These are phyloP conservation scores for Chlorophyllum brunneum DNA, from an alignment of 768 basidiomycete genomes.

Conservation along the genomic window DNA sequence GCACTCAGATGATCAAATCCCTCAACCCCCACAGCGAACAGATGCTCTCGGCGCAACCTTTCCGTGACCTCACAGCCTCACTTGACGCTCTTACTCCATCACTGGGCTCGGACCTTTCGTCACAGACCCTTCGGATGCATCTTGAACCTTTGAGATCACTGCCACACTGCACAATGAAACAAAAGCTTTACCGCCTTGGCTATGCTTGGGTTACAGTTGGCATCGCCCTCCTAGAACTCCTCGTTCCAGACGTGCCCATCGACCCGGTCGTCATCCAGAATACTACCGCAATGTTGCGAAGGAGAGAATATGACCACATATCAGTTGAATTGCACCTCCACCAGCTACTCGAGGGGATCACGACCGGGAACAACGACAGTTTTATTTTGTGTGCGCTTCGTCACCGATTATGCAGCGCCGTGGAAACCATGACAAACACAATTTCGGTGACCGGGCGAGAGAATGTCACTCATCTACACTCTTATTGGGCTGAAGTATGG, in stretches of 20 bases:
- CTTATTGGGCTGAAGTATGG: slow-evolving; percentile 72
- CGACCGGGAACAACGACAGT: slow-evolving; percentile 55
- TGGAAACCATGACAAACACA: slow-evolving; percentile 22
- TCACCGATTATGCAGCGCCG: slow-evolving; percentile 27
- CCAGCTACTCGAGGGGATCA: slow-evolving; percentile 45
- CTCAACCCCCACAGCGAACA: background rate
- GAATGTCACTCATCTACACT: slow-evolving; percentile 47
- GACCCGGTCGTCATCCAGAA: slow-evolving; percentile 77
- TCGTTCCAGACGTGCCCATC: slow-evolving; percentile 79
- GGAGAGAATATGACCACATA: slow-evolving; percentile 36
- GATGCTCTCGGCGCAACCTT: background rate
- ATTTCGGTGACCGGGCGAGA: slow-evolving; percentile 30
- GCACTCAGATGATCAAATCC: background rate
- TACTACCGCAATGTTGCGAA: slow-evolving; percentile 40
- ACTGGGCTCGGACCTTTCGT: background rate
- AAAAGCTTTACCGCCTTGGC: slow-evolving; percentile 17
- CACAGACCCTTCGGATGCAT: background rate
- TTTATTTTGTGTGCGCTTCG: slow-evolving; percentile 42
- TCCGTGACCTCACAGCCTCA: background rate
- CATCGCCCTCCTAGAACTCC: slow-evolving; percentile 60
- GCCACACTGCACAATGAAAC: background rate
- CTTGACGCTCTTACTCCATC: background rate
- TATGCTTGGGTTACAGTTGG: slow-evolving; percentile 59
- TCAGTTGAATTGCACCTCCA: slow-evolving; percentile 52
- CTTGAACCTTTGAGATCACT: background rate